Percentiles rank a stretch among this genome's conserved stretches.
These are phyloP conservation scores for Metschnikowia picachoensis DNA, from an alignment of 805 yeast species.

Conservation along the genomic window DNA sequence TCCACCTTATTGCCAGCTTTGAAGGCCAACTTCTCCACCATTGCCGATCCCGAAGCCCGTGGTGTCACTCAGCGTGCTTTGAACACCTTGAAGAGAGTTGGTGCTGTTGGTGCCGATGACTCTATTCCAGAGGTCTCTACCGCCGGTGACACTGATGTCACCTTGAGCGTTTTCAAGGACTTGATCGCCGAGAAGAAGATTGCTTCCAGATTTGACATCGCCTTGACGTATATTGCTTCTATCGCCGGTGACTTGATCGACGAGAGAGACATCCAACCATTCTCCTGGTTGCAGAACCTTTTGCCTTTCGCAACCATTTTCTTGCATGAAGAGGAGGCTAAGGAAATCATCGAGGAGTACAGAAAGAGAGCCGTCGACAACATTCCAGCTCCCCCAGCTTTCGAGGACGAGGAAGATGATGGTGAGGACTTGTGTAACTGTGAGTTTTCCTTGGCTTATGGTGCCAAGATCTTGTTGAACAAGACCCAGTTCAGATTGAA, in stretches of 20 bases:
- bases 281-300: slow-evolving; percentile 83
- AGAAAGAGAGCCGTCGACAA: slow-evolving; percentile 96
- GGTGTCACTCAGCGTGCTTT: slow-evolving; percentile 96
- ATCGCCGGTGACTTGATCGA: slow-evolving; percentile 99
- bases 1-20: slow-evolving; percentile 92
- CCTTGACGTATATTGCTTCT: slow-evolving; percentile 82
- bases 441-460: slow-evolving; percentile 99
- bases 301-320: slow-evolving; percentile 94
- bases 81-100: slow-evolving; percentile 97
- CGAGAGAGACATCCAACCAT: slow-evolving; percentile 90
- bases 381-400: slow-evolving; percentile 94
- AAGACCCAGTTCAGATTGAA: slow-evolving; percentile 98
- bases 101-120: slow-evolving; percentile 90
- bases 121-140: slow-evolving; percentile 94
- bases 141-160: slow-evolving; percentile 94
- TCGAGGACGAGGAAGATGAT: slow-evolving; percentile 96
- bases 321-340: slow-evolving; percentile 90
- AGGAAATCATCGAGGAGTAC: slow-evolving; percentile 87
- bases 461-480: slow-evolving; percentile 99
- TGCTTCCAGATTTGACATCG: slow-evolving; percentile 74
- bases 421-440: slow-evolving; percentile 99
- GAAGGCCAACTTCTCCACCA: slow-evolving; percentile 88
- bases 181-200: slow-evolving; percentile 66
- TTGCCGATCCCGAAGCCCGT: slow-evolving; percentile 99
- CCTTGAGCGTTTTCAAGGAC: slow-evolving; percentile 73